Evolutionary conservation across 495 filamentous ascomycete species (phyloP).

Genomic region (Zalerion maritima): DNA sequence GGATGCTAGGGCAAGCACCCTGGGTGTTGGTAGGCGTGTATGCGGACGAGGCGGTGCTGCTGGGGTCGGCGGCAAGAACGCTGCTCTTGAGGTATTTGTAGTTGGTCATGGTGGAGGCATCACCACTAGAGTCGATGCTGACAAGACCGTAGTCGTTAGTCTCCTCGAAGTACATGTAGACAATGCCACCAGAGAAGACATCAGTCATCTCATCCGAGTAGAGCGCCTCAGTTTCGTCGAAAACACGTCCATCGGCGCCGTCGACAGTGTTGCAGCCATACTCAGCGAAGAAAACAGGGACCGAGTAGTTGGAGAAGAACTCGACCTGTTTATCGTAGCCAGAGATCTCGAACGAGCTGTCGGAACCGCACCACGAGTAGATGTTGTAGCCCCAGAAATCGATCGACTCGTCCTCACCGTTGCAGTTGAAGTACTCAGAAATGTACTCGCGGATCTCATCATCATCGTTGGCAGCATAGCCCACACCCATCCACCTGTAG

Average conservation of each 20-base stretch:
- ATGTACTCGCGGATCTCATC: slow-evolving; percentile 59
- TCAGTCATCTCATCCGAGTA: slow-evolving; percentile 66
- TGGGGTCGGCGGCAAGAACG: slow-evolving; percentile 55
- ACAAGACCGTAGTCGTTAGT: slow-evolving; percentile 79
- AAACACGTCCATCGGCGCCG: slow-evolving; percentile 52
- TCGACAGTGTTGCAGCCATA: slow-evolving; percentile 73
- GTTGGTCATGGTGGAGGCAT: slow-evolving; percentile 50
- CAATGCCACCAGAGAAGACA: slow-evolving; percentile 87
- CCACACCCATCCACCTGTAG: slow-evolving; percentile 73
- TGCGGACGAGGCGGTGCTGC: slow-evolving; percentile 41
- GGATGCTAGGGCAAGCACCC: slow-evolving; percentile 57
- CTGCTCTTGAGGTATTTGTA: slow-evolving; percentile 59
- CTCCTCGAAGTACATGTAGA: slow-evolving; percentile 96
- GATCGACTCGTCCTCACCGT: slow-evolving; percentile 44
- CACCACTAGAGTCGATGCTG: slow-evolving; percentile 38
- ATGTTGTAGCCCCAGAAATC: slow-evolving; percentile 99
- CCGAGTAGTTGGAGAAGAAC: slow-evolving; percentile 75
- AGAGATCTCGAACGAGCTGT: slow-evolving; percentile 55
- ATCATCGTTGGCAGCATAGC: slow-evolving; percentile 92
- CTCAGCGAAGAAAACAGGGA: slow-evolving; percentile 94
- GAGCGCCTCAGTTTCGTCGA: slow-evolving; percentile 74
- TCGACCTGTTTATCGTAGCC: slow-evolving; percentile 66
- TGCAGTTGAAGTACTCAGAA: slow-evolving; percentile 89
- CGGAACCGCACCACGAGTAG: slow-evolving; percentile 95
- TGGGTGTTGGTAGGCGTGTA: slow-evolving; percentile 70